Evolutionary conservation across 108 stramenopile genomes (phyloP), one percentile per base, ranked within the genome.

Genomic region (Nitzschia putrida): DNA sequence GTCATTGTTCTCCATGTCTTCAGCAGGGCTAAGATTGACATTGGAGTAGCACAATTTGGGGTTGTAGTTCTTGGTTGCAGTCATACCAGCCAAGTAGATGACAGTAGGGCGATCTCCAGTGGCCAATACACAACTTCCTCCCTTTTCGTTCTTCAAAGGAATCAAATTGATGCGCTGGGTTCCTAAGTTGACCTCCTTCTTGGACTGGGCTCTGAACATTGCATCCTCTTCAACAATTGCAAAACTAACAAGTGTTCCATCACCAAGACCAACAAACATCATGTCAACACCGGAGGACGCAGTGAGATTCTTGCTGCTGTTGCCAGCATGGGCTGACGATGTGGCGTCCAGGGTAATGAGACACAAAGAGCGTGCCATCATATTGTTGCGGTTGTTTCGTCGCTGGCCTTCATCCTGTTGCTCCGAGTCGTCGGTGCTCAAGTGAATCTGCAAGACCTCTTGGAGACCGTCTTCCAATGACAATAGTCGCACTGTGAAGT

Each of bases 41-140:
- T 90, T 97, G 10, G 97, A 92, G 69, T 94, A 98, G 64, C 91
- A 91, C 42, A 98, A 66, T 74, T 96, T 95, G 22, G 89, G 88
- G 57, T 88, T 88, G 61, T 81, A 83, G 52, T 76, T 76, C 0
- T 56, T 45, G 14, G 45, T 42, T 3, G 57, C 59, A 34, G 73
- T 73, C 43, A 67, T 73, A 14, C 94, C 94, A 24, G 89, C 81
- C 22, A 91, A 74, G 63, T 97, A 98, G 12, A 99, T 85, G n/a
- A 98, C 94, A 10, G 97, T 97, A 49, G 99, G 99, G 4, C 98
- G 76, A 69, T 99, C 97, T 43, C 95, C 95, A 23, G 95, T 90
- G 26, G 96, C 97, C 52, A 98, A 86, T 39, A 99, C 93, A 61
- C 97, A 97, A 29, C 77, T 86, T 9, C 87, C 81, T 44, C 90